Percentiles rank a stretch among this genome's conserved stretches.
phyloP scores from a whole-genome alignment of 139 green algal species.

The Chlorella ohadii region DNA sequence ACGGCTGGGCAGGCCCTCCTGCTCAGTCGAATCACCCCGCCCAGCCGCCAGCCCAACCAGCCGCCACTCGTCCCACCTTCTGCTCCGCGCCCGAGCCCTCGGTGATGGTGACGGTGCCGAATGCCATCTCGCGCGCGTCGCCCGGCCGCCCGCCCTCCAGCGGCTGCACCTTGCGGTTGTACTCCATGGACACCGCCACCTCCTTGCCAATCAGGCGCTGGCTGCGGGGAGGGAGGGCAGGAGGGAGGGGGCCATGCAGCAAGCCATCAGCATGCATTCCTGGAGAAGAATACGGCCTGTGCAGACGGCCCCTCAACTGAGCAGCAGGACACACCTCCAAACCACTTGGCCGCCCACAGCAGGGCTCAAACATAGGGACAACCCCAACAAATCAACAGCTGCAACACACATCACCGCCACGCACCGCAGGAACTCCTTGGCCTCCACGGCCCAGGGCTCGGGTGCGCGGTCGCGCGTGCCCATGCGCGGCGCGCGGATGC shows the following conservation, averaged over 20 bases:
- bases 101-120: slow-evolving; percentile 80
- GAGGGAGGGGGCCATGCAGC: no score
- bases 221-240: neutral
- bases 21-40: neutral
- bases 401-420: neutral
- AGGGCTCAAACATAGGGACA: no score
- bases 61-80: neutral
- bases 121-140: slow-evolving; percentile 71
- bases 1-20: no score
- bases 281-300: no score
- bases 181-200: slow-evolving; percentile 93
- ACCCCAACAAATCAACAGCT: no score
- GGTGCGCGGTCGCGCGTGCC: slow-evolving; percentile 68
- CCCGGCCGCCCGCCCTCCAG: slow-evolving; percentile 19
- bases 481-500: slow-evolving; percentile 84
- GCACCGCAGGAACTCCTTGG: slow-evolving; percentile 91
- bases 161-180: slow-evolving; percentile 85
- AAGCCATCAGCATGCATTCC: no score
- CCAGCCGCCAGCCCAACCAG: neutral
- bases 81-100: slow-evolving; percentile 30
- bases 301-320: no score
- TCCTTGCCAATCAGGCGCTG: slow-evolving; percentile 71
- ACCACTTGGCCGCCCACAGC: no score
- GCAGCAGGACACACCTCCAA: no score
- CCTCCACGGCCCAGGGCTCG: slow-evolving; percentile 86